A percentile compares a stretch with the other conserved stretches of the same genome.
These are phyloP conservation scores for Tubosaeta sp. DNA, from an alignment of 768 basidiomycete genomes.

Conservation along the genomic window DNA sequence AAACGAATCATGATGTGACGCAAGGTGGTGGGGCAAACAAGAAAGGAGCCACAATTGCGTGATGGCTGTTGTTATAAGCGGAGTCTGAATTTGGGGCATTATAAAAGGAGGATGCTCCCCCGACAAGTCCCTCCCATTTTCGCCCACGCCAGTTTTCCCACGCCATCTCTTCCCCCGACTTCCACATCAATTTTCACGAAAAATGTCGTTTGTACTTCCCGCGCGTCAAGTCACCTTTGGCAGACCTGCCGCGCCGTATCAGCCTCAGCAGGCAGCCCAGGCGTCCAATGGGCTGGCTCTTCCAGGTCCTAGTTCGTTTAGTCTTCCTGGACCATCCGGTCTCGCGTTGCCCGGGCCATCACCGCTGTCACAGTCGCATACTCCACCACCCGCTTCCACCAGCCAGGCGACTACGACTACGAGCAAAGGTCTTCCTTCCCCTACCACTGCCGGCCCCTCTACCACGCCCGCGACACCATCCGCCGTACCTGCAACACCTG, in stretches of 20 bases:
- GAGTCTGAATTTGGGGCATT: constrained; percentile 25
- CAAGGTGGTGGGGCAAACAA: constrained; percentile 24
- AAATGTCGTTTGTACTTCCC: constrained; percentile 63
- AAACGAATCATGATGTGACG: constrained; percentile 10
- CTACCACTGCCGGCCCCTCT: constrained; percentile 55
- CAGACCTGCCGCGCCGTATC: constrained; percentile 48
- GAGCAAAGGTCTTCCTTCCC: constrained; percentile 30
- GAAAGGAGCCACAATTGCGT: constrained; percentile 10
- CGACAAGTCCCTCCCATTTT: constrained; percentile 14
- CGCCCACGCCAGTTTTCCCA: constrained; percentile 27
- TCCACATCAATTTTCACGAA: constrained; percentile 5
- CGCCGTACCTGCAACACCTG: constrained; percentile 64
- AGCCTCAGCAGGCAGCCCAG: constrained; percentile 40
- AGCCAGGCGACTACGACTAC: constrained; percentile 27
- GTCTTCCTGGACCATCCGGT: constrained; percentile 38
- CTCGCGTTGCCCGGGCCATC: constrained; percentile 52
- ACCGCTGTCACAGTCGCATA: constrained; percentile 45
- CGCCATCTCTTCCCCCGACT: constrained; percentile 21
- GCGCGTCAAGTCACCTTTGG: constrained; percentile 78
- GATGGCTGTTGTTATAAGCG: constrained; percentile 23
- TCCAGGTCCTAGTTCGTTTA: constrained; percentile 45
- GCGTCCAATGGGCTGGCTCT: constrained; percentile 54
- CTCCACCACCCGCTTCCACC: constrained; percentile 32
- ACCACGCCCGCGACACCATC: constrained; percentile 46
- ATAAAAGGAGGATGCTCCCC: constrained; percentile 25